These are phyloP conservation scores for Torulaspora gathmanii DNA, from an alignment of 805 yeast species.

Conservation along the genomic window DNA sequence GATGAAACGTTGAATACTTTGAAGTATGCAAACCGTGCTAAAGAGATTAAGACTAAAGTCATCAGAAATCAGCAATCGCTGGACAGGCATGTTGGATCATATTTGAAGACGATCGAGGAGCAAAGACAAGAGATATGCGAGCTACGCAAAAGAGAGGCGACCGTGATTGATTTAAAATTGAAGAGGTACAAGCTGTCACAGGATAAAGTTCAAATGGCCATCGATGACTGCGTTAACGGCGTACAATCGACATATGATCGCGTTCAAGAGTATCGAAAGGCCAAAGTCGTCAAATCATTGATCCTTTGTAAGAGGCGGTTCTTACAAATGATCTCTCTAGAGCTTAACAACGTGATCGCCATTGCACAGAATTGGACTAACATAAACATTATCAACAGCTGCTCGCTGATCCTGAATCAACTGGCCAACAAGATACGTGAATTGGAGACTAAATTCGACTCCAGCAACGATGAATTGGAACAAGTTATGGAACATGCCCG, in stretches of 20 bases:
- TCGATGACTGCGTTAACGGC: conserved; percentile 42
- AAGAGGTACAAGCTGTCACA: conserved; percentile 35
- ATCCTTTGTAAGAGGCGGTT: conserved; percentile 39
- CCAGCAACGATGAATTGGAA: conserved; percentile 50
- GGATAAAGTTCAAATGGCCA: conserved; percentile 39
- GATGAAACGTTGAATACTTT: conserved; percentile 91
- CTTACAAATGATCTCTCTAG: conserved; percentile 41
- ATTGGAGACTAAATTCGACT: conserved; percentile 47
- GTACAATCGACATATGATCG: conserved; percentile 39
- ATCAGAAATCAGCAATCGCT: conserved; percentile 68
- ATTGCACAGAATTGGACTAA: conserved; percentile 21
- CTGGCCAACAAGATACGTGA: conserved; percentile 46
- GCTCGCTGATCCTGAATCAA: conserved; percentile 26
- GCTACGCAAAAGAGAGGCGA: conserved; percentile 50
- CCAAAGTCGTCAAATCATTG: conserved; percentile 40
- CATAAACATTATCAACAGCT: conserved; percentile 24
- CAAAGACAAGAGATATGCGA: conserved; percentile 72
- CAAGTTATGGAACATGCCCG: conserved; percentile 42
- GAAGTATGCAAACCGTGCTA: conserved; percentile 88
- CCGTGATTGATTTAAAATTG: conserved; percentile 39
- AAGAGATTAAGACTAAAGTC: conserved; percentile 79
- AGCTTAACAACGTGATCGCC: conserved; percentile 31
- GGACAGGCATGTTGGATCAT: conserved; percentile 80
- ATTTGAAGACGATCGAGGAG: conserved; percentile 76
- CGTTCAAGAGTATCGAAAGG: conserved; percentile 43